phyloP scores from a whole-genome alignment of 768 basidiomycete species.

The Pluteus cervinus region DNA sequence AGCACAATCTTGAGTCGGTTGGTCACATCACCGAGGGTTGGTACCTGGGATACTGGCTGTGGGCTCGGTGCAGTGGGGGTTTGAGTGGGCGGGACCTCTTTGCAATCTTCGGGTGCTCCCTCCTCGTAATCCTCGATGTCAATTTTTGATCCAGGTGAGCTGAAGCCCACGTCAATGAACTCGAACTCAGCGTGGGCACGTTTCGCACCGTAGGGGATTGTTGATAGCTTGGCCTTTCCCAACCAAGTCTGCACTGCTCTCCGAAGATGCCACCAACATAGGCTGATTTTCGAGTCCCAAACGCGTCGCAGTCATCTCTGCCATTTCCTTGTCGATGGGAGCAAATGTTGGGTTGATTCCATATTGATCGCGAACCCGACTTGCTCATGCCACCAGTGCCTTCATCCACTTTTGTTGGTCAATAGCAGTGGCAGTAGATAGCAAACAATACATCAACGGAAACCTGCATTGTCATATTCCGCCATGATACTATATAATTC shows the following conservation, averaged over 20 bases:
- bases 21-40: no score
- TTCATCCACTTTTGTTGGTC: conserved; percentile 13
- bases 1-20: no score
- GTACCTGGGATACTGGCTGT: no score
- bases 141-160: conserved; percentile 11
- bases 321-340: conserved; percentile 15
- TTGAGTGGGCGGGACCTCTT: not conserved
- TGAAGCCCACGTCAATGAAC: conserved; percentile 14
- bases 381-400: conserved; percentile 14
- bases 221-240: conserved; percentile 13
- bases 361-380: conserved; percentile 8
- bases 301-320: conserved; percentile 13
- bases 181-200: conserved; percentile 11
- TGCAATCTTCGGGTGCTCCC: conserved; percentile 18
- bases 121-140: conserved; percentile 17
- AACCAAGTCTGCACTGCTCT: conserved; percentile 14
- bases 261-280: conserved; percentile 19
- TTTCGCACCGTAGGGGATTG: conserved; percentile 15
- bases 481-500: conserved; percentile 19
- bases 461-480: conserved; percentile 20
- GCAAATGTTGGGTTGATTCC: conserved; percentile 10
- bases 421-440: conserved; percentile 16
- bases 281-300: conserved; percentile 15
- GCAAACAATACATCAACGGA: conserved; percentile 17
- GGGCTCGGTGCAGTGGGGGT: conserved; percentile 1